Conservation (phyloP, 2,329 filamentous ascomycete genomes). For the Xylariomycetidae sp. region DNA sequence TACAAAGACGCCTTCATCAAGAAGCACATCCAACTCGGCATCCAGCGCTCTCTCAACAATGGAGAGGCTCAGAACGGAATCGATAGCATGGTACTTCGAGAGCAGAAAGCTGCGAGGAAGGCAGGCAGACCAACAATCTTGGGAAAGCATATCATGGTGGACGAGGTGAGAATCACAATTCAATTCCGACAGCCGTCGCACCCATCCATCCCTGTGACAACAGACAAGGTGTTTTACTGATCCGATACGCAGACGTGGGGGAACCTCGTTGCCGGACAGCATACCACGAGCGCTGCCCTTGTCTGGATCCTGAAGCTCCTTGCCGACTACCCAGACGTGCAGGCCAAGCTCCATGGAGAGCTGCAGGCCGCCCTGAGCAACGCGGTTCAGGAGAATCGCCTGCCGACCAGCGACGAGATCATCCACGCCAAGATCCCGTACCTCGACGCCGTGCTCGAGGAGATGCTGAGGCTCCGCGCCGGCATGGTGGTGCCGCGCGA, state of each 20-base stretch:
- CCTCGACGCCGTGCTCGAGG: slow-evolving; percentile 14
- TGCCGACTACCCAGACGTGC: slow-evolving; percentile 1
- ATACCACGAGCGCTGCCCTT: slow-evolving; percentile 1
- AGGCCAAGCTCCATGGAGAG: slow-evolving; percentile 1
- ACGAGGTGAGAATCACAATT: neutral
- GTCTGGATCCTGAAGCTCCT: slow-evolving; percentile 1
- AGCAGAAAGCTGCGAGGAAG: neutral
- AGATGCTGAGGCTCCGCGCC: slow-evolving; percentile 6
- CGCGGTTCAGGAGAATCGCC: neutral
- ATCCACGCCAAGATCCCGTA: slow-evolving; percentile 3
- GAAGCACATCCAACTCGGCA: no score
- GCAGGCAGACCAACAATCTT: neutral
- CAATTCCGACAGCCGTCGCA: no score
- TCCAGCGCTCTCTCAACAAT: no score
- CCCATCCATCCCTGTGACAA: no score
- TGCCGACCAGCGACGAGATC: slow-evolving; percentile 4
- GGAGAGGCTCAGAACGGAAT: neutral
- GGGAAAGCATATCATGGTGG: neutral
- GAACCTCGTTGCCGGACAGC: slow-evolving; percentile 1
- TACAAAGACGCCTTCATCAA: neutral
- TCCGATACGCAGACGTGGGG: no score
- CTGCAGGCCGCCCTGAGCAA: neutral
- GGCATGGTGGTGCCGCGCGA: slow-evolving; percentile 3
- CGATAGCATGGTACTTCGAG: neutral
- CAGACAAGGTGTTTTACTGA: no score